These are phyloP conservation scores for Amaranthus cruentus DNA, from an alignment of 148 eudicot species.

Conservation along the genomic window DNA sequence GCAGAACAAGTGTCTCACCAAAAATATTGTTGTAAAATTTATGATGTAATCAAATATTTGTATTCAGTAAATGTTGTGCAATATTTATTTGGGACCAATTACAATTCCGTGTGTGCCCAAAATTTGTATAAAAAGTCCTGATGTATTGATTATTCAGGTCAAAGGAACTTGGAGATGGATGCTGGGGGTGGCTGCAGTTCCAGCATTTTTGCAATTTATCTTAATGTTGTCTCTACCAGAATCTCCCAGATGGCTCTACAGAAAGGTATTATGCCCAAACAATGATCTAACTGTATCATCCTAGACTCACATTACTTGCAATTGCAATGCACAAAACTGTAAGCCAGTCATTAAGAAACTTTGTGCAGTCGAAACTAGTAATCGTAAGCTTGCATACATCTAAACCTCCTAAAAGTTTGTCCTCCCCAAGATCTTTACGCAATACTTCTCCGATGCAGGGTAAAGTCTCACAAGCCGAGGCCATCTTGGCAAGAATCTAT, in stretches of 20 bases:
- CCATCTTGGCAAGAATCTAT: slow-evolving; percentile 58
- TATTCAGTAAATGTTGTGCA: no score
- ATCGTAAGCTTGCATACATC: background rate
- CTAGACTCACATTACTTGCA: no score
- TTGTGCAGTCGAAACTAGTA: no score
- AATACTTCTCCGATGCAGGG: slow-evolving; percentile 31
- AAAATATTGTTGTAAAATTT: no score
- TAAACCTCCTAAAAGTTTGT: background rate
- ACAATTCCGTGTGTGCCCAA: no score
- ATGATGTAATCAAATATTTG: no score
- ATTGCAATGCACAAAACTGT: no score
- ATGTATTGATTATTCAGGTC: slow-evolving; percentile 15
- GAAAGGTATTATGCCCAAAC: slow-evolving; percentile 18
- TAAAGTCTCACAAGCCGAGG: slow-evolving; percentile 51
- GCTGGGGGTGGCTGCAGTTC: slow-evolving; percentile 36
- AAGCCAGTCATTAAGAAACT: no score
- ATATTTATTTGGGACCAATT: no score
- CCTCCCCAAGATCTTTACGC: background rate
- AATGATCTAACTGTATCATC: no score
- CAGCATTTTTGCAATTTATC: slow-evolving; percentile 25
- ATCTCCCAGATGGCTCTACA: slow-evolving; percentile 37
- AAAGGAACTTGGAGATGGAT: slow-evolving; percentile 44
- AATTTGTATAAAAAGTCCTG: no score
- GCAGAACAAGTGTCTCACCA: no score
- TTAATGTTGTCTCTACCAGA: slow-evolving; percentile 31